phyloP scores from a whole-genome alignment of 805 yeast species.

The Candida montana region DNA sequence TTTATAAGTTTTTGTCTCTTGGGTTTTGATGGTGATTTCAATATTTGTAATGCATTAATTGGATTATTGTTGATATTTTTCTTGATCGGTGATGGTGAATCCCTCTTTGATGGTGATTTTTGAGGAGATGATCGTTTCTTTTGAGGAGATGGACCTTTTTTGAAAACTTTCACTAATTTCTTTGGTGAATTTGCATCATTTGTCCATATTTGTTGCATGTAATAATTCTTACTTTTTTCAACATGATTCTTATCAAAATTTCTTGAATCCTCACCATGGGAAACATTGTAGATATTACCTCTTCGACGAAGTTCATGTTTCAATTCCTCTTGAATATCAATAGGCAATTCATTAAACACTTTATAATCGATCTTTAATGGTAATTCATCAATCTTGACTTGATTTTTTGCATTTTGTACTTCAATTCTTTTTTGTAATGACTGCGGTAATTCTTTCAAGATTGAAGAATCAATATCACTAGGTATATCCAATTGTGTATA shows the following conservation, averaged over 20 bases:
- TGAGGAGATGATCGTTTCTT: too few species aligned
- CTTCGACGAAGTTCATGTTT: slow-evolving; percentile 45
- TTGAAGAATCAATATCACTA: slow-evolving; percentile 24
- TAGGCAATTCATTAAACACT: slow-evolving; percentile 44
- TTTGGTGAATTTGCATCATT: slow-evolving; percentile 7
- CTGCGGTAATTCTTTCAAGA: slow-evolving; percentile 44
- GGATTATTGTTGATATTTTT: background rate
- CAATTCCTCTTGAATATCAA: slow-evolving; percentile 60
- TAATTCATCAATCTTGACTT: slow-evolving; percentile 12
- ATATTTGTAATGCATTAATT: background rate
- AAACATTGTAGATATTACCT: slow-evolving; percentile 2
- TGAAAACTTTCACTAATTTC: slow-evolving; percentile 17
- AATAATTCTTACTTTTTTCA: slow-evolving; percentile 16
- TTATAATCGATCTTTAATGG: slow-evolving; percentile 26
- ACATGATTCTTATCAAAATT: background rate
- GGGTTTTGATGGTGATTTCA: slow-evolving; percentile 12
- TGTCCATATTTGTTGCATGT: slow-evolving; percentile 21
- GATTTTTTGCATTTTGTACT: background rate
- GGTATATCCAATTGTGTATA: slow-evolving; percentile 25
- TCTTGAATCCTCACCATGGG: background rate
- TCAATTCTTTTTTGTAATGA: slow-evolving; percentile 3
- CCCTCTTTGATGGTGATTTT: slow-evolving; percentile 12
- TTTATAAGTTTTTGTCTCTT: background rate
- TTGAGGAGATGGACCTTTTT: background rate
- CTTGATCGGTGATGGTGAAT: slow-evolving; percentile 6